A percentile compares a stretch with the other conserved stretches of the same genome.
These are phyloP conservation scores for Cardamine occulta DNA, from an alignment of 345 rosid species.

Conservation along the genomic window DNA sequence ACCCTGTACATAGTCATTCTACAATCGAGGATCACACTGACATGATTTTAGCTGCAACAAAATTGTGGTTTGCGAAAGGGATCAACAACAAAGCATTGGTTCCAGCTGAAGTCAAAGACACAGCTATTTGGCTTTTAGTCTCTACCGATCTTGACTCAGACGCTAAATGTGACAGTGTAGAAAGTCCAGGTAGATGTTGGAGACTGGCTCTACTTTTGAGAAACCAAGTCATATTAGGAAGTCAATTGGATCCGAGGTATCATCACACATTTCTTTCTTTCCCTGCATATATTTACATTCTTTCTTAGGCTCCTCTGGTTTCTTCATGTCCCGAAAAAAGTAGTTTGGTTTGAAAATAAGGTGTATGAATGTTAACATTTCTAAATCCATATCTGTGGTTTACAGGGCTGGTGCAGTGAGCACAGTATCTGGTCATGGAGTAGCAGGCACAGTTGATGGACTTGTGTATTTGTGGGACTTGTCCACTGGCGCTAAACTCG, in stretches of 20 bases:
- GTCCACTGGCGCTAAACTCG: slow-evolving; percentile 65
- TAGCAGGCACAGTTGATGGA: slow-evolving; percentile 77
- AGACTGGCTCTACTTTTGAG: slow-evolving; percentile 74
- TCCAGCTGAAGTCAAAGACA: slow-evolving; percentile 58
- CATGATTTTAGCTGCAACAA: slow-evolving; percentile 59
- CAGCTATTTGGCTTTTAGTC: slow-evolving; percentile 76
- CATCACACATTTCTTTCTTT: slow-evolving; percentile 25
- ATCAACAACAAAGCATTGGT: slow-evolving; percentile 45
- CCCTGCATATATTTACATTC: not conserved
- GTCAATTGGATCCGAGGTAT: slow-evolving; percentile 70
- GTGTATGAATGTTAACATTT: slow-evolving; percentile 27
- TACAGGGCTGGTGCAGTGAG: slow-evolving; percentile 66
- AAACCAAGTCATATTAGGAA: slow-evolving; percentile 63
- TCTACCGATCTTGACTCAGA: slow-evolving; percentile 51
- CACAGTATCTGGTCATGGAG: slow-evolving; percentile 62
- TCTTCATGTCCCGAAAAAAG: not conserved
- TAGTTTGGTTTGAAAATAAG: slow-evolving; percentile 5
- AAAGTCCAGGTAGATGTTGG: slow-evolving; percentile 55
- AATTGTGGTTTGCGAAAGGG: slow-evolving; percentile 48
- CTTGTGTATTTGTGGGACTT: slow-evolving; percentile 73
- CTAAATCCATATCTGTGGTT: slow-evolving; percentile 1
- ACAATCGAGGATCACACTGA: slow-evolving; percentile 48
- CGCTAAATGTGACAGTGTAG: slow-evolving; percentile 42
- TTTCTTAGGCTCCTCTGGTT: slow-evolving; percentile 8
- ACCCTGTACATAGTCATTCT: slow-evolving; percentile 42